phyloP scores from a whole-genome alignment of 1,284 basidiomycete species.

The Earliella scabrosa region DNA sequence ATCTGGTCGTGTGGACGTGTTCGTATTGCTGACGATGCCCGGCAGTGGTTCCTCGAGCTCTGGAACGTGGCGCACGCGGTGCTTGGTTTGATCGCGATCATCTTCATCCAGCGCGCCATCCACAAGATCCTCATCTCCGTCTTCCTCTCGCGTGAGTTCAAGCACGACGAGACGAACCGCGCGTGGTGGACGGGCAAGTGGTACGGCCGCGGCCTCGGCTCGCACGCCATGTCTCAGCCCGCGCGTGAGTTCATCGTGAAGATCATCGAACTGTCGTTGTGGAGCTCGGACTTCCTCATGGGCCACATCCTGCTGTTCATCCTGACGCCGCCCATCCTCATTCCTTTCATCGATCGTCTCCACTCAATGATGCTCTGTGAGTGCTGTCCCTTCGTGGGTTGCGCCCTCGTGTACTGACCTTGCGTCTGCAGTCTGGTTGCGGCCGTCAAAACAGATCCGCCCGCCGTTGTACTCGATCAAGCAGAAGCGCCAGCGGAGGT shows the following conservation, averaged over 20 bases:
- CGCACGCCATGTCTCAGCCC: conserved; percentile 87
- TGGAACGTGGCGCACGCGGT: conserved; percentile 95
- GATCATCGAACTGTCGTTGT: conserved; percentile 81
- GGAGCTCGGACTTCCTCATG: conserved; percentile 77
- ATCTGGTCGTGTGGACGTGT: neutral
- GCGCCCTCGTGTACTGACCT: conserved; percentile 21
- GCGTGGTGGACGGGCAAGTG: conserved; percentile 98
- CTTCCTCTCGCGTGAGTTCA: conserved; percentile 94
- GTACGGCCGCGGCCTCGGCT: conserved; percentile 91
- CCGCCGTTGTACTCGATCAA: conserved; percentile 92
- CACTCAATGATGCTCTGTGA: conserved; percentile 79
- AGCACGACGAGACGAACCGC: conserved; percentile 95
- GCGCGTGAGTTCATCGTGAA: conserved; percentile 90
- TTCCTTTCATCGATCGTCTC: conserved; percentile 77
- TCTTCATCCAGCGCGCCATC: conserved; percentile 87
- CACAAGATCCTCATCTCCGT: conserved; percentile 93
- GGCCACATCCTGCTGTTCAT: conserved; percentile 75
- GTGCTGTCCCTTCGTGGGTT: conserved; percentile 36
- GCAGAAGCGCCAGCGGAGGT: conserved; percentile 84
- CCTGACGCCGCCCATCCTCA: conserved; percentile 71
- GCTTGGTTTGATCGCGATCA: conserved; percentile 85
- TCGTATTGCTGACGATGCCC: conserved; percentile 18
- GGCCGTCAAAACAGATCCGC: conserved; percentile 89
- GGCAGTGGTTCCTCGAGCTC: conserved; percentile 90
- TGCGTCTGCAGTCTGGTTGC: conserved; percentile 70